Conservation (phyloP, 371 early-diverging fungal species). For the Mucor irregularis region DNA sequence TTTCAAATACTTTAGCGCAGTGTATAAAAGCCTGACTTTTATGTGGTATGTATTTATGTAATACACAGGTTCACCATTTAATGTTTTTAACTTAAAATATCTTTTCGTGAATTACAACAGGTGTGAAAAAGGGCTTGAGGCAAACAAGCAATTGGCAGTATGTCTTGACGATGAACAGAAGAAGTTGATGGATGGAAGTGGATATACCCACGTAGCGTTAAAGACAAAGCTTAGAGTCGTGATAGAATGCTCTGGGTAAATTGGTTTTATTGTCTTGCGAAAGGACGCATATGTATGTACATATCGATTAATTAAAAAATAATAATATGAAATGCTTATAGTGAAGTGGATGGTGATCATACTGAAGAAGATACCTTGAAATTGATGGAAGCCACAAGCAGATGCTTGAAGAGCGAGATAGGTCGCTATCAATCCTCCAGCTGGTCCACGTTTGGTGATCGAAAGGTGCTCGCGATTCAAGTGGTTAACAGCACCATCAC, state of each 20-base stretch:
- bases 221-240: slow-evolving; percentile 12
- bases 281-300: no score
- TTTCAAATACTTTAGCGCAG: slow-evolving; percentile 28
- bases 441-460: slow-evolving; percentile 10
- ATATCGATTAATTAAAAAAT: slow-evolving; percentile 3
- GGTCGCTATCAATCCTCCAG: slow-evolving; percentile 8
- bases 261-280: no score
- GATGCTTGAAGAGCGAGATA: slow-evolving; percentile 19
- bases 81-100: neutral
- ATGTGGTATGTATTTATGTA: slow-evolving; percentile 29
- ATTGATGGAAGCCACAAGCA: slow-evolving; percentile 17
- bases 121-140: slow-evolving; percentile 11
- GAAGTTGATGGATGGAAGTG: slow-evolving; percentile 22
- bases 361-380: slow-evolving; percentile 21
- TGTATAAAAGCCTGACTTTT: slow-evolving; percentile 16
- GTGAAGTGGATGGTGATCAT: slow-evolving; percentile 10
- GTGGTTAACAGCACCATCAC: slow-evolving; percentile 11
- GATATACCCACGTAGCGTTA: slow-evolving; percentile 7
- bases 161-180: slow-evolving; percentile 12
- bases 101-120: slow-evolving; percentile 9
- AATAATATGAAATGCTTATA: neutral
- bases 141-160: slow-evolving; percentile 15
- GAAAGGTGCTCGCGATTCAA: slow-evolving; percentile 11
- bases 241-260: slow-evolving; percentile 18
- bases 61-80: neutral